Conservation (phyloP, 2,329 filamentous ascomycete species). For the Aureobasidium vineae region DNA sequence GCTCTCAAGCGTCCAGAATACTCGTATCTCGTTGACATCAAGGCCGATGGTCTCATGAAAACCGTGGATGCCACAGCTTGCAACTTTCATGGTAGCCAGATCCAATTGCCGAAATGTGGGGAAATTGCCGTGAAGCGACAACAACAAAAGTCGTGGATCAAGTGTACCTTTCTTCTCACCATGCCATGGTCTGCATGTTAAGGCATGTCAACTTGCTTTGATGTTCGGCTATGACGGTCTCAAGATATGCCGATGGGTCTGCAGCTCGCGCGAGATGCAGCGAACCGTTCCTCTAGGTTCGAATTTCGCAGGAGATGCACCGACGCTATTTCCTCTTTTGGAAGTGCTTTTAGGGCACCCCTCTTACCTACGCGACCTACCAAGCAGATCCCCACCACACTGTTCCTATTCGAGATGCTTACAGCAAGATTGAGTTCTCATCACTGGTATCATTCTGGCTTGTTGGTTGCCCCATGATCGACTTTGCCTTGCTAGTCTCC, state of each 20-base stretch:
- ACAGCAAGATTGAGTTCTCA: background rate
- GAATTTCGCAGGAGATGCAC: constrained; percentile 11
- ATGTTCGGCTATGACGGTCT: background rate
- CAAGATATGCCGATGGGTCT: background rate
- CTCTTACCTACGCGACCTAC: background rate
- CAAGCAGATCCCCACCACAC: background rate
- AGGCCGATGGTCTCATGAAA: constrained; percentile 44
- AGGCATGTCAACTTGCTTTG: background rate
- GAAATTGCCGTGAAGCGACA: background rate
- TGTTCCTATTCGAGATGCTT: too few species aligned
- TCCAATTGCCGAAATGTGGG: background rate
- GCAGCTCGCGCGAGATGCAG: constrained; percentile 7
- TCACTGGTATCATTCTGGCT: background rate
- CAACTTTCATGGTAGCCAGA: constrained; percentile 31
- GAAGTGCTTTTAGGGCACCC: background rate
- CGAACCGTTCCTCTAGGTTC: background rate
- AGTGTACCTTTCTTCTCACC: background rate
- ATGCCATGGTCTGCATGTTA: background rate
- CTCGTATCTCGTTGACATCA: constrained; percentile 41
- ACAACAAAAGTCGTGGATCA: background rate
- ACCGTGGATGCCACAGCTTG: constrained; percentile 42
- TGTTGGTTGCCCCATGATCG: background rate
- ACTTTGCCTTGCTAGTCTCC: background rate
- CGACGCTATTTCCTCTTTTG: constrained; percentile 6
- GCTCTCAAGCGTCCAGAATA: constrained; percentile 40